Base-by-base conservation (phyloP, 306 rosid genomes). In the Casuarina cunninghamiana region DNA sequence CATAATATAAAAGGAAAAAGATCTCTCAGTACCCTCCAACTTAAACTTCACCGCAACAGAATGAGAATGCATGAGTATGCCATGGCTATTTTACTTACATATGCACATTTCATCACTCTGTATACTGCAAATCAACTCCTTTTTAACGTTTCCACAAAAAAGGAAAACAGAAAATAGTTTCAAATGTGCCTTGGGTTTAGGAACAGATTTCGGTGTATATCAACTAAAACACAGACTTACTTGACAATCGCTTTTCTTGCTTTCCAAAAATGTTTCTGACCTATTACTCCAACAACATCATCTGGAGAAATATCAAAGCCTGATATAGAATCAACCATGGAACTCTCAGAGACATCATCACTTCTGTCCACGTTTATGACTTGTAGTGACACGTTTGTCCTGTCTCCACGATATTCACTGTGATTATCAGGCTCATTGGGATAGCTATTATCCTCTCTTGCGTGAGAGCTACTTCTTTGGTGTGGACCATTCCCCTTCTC, bases 181-280 rank as follows among this genome's bases (percentile, higher is more conserved):
- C 63, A 61, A 41, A 68, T 70, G 77, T 9, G 55, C 71, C 72
- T 71, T 70, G 67, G 65, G 21, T 46, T 77, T 70, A 45, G 80
- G 61, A 87, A 85, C 62, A 5, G 35, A 74, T 66, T 78, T 53
- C 39, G 51, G 37, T 72, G 54, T 16, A 55, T 45, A 54, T 58
- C 16, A 81, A 66, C 70, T n/a, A 74, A 60, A 5, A 79, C 49
- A 16, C 16, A 70, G 61, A 83, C 98, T 87, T 93, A 96, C 99
- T 85, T 87, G 86, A 80, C 86, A 74, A 96, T 96, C 62, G 85
- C 98, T 82, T 82, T 93, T 86, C 99, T 91, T 10, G 99, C 99
- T 87, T 90, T 96, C 99, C 96, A 93, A 84, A 96, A 96, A 83
- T 87, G 97, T 78, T 91, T 90, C 83, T 87, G 98, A 76, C 99